These are phyloP conservation scores for Knoxdaviesia capensis DNA, from an alignment of 2,329 filamentous ascomycete species.

Conservation along the genomic window DNA sequence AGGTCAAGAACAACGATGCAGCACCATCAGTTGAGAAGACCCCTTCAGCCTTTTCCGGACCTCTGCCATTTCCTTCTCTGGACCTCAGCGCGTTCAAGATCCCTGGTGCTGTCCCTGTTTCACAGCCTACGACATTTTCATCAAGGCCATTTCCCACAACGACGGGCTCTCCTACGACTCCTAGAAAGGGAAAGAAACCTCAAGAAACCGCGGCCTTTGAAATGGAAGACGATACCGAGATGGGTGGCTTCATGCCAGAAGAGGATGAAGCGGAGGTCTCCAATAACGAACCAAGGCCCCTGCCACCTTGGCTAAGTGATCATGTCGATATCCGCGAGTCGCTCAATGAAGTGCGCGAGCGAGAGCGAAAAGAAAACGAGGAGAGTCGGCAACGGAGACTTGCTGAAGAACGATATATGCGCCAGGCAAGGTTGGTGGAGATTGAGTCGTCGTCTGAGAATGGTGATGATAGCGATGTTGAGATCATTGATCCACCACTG, in stretches of 20 bases:
- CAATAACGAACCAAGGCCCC: conserved; percentile 28
- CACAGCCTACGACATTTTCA: not conserved
- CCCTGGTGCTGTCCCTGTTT: not conserved
- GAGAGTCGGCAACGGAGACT: conserved; percentile 36
- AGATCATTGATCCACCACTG: conserved; percentile 26
- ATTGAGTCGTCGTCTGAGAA: conserved; percentile 36
- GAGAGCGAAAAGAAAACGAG: conserved; percentile 39
- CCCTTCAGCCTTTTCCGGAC: conserved; percentile 43
- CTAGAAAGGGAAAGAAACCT: no score
- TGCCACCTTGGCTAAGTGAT: conserved; percentile 59
- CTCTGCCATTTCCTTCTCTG: conserved; percentile 78
- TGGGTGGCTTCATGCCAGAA: conserved; percentile 1
- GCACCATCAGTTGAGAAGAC: not conserved
- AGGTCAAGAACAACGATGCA: conserved; percentile 19
- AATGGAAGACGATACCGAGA: not conserved
- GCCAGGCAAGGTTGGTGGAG: conserved; percentile 32
- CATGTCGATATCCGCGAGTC: conserved; percentile 45
- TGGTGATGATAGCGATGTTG: conserved; percentile 33
- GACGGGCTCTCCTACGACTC: no score
- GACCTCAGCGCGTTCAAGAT: conserved; percentile 23
- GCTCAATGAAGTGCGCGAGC: conserved; percentile 34
- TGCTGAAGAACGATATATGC: conserved; percentile 29
- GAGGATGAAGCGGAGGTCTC: conserved; percentile 1
- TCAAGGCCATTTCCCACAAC: no score
- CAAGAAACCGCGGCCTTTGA: no score